Evolutionary conservation across 345 rosid genomes (phyloP), one percentile per base, ranked within the genome.

Genomic region (Eucalyptus pauciflora): DNA sequence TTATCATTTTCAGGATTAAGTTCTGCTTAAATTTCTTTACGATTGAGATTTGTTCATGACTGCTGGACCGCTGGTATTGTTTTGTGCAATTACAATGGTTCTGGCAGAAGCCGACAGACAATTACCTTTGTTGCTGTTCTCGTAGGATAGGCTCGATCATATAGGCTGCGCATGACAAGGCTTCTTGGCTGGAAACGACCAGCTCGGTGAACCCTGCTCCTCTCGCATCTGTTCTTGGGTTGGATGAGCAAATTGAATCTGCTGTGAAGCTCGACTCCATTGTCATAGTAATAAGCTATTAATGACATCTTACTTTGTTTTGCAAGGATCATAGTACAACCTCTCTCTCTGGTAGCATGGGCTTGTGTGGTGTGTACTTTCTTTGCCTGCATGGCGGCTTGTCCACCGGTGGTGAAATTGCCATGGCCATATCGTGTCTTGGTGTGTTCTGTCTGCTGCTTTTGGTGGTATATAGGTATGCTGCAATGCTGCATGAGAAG

Each of bases 141-240:
- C 58, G 86, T 85, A 56, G 64, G 50, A 88, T 88, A 96, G 98
- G 90, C 97, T 96, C 52, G 99, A 98, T 94, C 99, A 96, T 90
- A 98, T 98, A 88, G 3, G 37, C 37, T 33, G 37, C 37, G 37
- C 37, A 33, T 33, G 37, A 33, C 37, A 33, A 33, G 1, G 37
- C 37, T 33, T 33, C 37, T 33, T 33, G 37, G 89, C 91, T 98
- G 76, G 99, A 96, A 95, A 95, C 98, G 45, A 96, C 99, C 20
- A 97, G 99, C 88, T 93, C 94, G 88, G 99, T 98, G 4, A 96
- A 98, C 90, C 98, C 99, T 27, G 99, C 97, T 91, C 98, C 97
- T 27, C 89, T 96, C 86, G 99, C 99, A 14, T 96, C 99, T 88
- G 91, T 96, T 62, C 99, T 98, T 90, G 96, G 98, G 99, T 91